Conservation (phyloP, 2,329 filamentous ascomycete species). For the Triangularia verruculosa region DNA sequence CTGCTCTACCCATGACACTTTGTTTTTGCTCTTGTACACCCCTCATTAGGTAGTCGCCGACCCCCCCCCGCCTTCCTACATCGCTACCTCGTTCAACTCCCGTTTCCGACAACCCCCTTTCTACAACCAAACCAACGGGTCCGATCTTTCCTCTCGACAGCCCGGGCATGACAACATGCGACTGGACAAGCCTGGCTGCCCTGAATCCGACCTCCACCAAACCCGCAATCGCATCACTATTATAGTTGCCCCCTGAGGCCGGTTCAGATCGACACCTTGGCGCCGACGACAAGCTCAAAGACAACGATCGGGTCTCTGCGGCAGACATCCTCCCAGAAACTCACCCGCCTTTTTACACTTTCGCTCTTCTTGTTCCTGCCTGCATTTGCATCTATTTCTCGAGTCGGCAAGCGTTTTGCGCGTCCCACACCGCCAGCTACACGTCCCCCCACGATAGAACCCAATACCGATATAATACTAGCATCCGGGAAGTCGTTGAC, state of each 20-base stretch:
- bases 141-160: background rate
- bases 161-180: constrained; percentile 30
- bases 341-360: background rate
- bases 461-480: background rate
- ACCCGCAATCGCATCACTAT: constrained; percentile 7
- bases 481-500: background rate
- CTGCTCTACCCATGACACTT: background rate
- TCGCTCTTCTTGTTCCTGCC: background rate
- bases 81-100: background rate
- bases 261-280: background rate
- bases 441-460: background rate
- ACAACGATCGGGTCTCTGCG: background rate
- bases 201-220: constrained; percentile 15
- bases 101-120: constrained; percentile 1
- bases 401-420: constrained; percentile 3
- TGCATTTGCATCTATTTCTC: background rate
- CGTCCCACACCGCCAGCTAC: background rate
- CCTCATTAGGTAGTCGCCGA: background rate
- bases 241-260: constrained; percentile 2
- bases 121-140: constrained; percentile 1
- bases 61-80: background rate
- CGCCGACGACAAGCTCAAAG: background rate
- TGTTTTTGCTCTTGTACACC: background rate
- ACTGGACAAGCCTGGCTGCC: constrained; percentile 22
- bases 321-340: background rate